Evolutionary conservation across 768 basidiomycete species (phyloP).

Genomic region (Amanita polypyramis): DNA sequence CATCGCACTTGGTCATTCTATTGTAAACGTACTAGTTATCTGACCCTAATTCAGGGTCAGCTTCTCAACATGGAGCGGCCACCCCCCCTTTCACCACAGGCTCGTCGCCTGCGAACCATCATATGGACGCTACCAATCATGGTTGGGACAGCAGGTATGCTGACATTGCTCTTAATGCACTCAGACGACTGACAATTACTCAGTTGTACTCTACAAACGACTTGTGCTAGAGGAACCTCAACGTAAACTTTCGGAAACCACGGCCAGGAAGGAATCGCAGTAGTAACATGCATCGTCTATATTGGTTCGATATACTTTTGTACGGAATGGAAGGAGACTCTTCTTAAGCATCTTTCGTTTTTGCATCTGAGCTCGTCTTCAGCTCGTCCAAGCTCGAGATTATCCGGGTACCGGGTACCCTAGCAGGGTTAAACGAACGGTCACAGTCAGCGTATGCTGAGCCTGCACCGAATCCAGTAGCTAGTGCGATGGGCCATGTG

Average conservation of each 20-base stretch:
- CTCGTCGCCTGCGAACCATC: conserved; percentile 35
- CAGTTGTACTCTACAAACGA: conserved; percentile 61
- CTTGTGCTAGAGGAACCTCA: conserved; percentile 35
- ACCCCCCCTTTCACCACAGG: conserved; percentile 18
- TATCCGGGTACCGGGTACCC: conserved; percentile 76
- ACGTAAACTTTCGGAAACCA: conserved; percentile 16
- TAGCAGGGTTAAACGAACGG: conserved; percentile 84
- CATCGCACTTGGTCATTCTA: no score
- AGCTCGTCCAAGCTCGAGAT: conserved; percentile 24
- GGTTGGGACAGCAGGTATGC: conserved; percentile 52
- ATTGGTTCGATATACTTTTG: conserved; percentile 6
- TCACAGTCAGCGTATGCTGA: conserved; percentile 89
- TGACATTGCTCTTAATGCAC: neutral
- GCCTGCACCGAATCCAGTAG: conserved; percentile 81
- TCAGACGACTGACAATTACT: neutral
- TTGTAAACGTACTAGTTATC: neutral
- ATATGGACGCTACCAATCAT: conserved; percentile 58
- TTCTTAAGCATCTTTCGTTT: conserved; percentile 14
- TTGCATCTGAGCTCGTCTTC: conserved; percentile 2
- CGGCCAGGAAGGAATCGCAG: conserved; percentile 4
- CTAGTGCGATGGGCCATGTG: conserved; percentile 82
- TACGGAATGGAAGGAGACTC: conserved; percentile 7
- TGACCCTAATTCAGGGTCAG: conserved; percentile 2
- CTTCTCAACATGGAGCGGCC: conserved; percentile 6
- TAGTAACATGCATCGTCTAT: conserved; percentile 4